Conservation (phyloP, 176 grass and related monocot species). For the Aegilops umbellulata region DNA sequence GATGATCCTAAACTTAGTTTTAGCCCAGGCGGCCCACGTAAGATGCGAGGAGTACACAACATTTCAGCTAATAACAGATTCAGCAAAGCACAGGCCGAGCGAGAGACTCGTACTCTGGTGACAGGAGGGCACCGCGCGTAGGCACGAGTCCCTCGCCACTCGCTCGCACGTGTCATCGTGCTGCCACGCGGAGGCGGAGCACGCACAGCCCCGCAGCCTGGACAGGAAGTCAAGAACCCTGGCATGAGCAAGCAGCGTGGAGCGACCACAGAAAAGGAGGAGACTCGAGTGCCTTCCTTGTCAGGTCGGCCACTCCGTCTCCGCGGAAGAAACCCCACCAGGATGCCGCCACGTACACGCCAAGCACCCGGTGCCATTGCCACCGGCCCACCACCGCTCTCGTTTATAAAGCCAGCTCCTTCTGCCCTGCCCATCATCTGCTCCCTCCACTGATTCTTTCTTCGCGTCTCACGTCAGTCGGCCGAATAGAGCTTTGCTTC, state of each 20-base stretch:
- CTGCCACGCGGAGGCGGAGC: background rate
- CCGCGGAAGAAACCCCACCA: background rate
- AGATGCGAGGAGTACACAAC: too few species aligned
- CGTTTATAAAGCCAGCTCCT: background rate
- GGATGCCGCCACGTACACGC: constrained; percentile 41
- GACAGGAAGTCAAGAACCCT: background rate
- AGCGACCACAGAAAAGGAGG: too few species aligned
- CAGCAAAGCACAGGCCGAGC: background rate
- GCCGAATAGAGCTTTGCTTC: background rate
- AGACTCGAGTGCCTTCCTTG: background rate
- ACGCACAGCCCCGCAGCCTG: background rate
- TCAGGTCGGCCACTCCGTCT: background rate
- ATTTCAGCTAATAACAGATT: too few species aligned
- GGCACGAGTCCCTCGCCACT: background rate
- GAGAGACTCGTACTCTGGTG: background rate
- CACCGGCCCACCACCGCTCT: background rate
- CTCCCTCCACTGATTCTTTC: background rate
- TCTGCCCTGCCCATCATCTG: too few species aligned
- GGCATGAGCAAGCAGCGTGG: background rate
- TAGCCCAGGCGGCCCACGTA: too few species aligned
- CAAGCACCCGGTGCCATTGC: constrained; percentile 27
- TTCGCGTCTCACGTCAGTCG: background rate
- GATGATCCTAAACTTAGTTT: too few species aligned
- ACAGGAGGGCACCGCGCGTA: background rate
- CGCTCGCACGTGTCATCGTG: background rate